These are phyloP conservation scores for Lanmaoa rubissima DNA, from an alignment of 768 basidiomycete genomes.

Conservation along the genomic window DNA sequence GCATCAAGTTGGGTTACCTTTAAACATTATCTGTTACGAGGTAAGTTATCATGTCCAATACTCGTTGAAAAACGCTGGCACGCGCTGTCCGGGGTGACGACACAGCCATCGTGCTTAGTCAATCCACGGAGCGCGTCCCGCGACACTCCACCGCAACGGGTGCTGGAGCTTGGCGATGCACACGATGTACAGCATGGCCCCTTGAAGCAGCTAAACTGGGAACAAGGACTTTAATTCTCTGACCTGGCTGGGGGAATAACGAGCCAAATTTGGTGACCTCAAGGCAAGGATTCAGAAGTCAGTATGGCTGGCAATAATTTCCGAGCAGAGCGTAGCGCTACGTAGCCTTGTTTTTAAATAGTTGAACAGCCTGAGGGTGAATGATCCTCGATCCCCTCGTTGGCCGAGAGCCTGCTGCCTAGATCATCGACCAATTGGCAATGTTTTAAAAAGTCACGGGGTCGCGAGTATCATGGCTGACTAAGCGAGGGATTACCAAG, in stretches of 20 bases:
- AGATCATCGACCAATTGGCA: too few relatives aligned
- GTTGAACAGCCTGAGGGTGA: background rate
- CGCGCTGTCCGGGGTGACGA: too few relatives aligned
- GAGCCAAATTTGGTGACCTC: background rate
- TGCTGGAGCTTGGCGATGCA: background rate
- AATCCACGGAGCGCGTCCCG: background rate
- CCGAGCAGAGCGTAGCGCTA: background rate
- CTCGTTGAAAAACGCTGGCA: background rate
- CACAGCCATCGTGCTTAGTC: background rate
- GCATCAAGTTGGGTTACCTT: too few relatives aligned
- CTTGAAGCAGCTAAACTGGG: background rate
- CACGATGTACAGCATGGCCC: background rate
- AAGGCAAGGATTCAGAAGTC: background rate
- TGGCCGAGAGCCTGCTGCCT: too few relatives aligned
- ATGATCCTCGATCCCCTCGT: background rate
- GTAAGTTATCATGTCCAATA: too few relatives aligned
- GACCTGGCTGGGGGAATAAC: background rate
- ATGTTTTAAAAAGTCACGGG: background rate
- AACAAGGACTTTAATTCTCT: background rate
- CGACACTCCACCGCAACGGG: background rate
- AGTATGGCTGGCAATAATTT: background rate
- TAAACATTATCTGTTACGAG: too few relatives aligned
- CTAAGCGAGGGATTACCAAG: slow-evolving; percentile 18
- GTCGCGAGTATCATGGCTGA: slow-evolving; percentile 2
- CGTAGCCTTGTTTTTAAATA: background rate